phyloP scores from a whole-genome alignment of 371 early-diverging fungal genomes.

The Mucor irregularis region DNA sequence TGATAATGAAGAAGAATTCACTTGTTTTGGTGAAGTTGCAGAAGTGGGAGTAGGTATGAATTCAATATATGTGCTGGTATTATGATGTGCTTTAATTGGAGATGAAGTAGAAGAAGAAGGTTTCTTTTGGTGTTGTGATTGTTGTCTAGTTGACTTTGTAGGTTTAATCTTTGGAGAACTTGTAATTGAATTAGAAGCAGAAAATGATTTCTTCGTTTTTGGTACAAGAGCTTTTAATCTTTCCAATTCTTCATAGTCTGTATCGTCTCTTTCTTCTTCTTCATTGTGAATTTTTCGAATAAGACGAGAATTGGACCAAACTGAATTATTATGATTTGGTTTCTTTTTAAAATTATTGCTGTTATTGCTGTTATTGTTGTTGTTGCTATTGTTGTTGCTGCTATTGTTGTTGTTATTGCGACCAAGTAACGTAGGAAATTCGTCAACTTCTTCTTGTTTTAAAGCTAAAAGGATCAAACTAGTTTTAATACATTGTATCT shows the following conservation, averaged over 20 bases:
- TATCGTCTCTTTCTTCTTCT: conserved; percentile 5
- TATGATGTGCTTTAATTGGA: background rate
- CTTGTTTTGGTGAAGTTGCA: background rate
- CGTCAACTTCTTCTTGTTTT: conserved; percentile 14
- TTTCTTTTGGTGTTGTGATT: background rate
- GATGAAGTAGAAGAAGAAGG: background rate
- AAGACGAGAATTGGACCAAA: conserved; percentile 18
- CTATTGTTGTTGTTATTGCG: background rate
- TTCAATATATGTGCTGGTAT: background rate
- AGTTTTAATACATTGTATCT: no score
- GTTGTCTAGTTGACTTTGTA: background rate
- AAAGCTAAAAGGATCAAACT: background rate
- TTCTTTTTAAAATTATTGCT: background rate
- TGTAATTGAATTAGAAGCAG: background rate
- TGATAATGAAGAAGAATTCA: background rate
- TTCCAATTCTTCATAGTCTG: conserved; percentile 15
- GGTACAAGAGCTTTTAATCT: conserved; percentile 28
- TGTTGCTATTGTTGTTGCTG: background rate
- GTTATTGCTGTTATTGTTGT: no score
- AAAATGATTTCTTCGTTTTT: conserved; percentile 17
- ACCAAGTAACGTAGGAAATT: conserved; percentile 8
- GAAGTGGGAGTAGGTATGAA: no score
- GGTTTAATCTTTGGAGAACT: background rate
- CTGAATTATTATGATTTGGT: conserved; percentile 12
- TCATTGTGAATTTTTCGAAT: conserved; percentile 18